Conservation (phyloP, 2,329 filamentous ascomycete species). For the Colletotrichum truncatum region DNA sequence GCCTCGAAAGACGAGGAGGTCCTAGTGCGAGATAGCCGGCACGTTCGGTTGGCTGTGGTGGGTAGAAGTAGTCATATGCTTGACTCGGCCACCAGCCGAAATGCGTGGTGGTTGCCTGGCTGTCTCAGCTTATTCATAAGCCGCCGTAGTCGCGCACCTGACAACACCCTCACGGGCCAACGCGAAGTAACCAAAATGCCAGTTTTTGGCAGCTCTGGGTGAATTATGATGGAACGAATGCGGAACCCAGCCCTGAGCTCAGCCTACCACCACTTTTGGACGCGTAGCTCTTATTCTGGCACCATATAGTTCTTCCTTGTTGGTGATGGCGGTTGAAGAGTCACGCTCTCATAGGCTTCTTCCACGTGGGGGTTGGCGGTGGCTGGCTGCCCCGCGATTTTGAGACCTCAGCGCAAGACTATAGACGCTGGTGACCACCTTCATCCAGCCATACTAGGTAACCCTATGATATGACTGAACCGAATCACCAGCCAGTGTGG, state of each 20-base stretch:
- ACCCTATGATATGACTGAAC: conserved; percentile 27
- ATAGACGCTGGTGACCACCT: conserved; percentile 36
- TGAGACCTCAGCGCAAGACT: conserved; percentile 31
- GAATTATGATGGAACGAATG: conserved; percentile 2
- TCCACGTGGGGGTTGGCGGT: conserved; percentile 33
- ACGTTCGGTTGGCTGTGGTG: conserved; percentile 23
- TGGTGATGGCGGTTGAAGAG: conserved; percentile 2
- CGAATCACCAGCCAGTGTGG: conserved; percentile 14
- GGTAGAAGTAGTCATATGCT: conserved; percentile 27
- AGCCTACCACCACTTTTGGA: conserved; percentile 26
- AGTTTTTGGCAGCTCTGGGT: conserved; percentile 7
- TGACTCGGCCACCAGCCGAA: conserved; percentile 13
- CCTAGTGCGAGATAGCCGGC: background rate
- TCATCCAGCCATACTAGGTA: conserved; percentile 36
- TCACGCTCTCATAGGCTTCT: conserved; percentile 24
- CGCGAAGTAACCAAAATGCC: conserved; percentile 24
- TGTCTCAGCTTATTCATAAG: conserved; percentile 32
- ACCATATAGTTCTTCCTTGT: background rate
- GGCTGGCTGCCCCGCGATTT: conserved; percentile 28
- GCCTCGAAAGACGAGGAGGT: background rate
- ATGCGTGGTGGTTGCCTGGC: conserved; percentile 23
- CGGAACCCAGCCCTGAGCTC: background rate
- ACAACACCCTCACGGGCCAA: conserved; percentile 24
- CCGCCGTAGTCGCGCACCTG: conserved; percentile 25
- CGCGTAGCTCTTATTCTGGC: conserved; percentile 1